Percentiles rank a stretch among this genome's conserved stretches.
Conservation (phyloP, 2,329 filamentous ascomycete species). For the Anthostomella pinea region DNA sequence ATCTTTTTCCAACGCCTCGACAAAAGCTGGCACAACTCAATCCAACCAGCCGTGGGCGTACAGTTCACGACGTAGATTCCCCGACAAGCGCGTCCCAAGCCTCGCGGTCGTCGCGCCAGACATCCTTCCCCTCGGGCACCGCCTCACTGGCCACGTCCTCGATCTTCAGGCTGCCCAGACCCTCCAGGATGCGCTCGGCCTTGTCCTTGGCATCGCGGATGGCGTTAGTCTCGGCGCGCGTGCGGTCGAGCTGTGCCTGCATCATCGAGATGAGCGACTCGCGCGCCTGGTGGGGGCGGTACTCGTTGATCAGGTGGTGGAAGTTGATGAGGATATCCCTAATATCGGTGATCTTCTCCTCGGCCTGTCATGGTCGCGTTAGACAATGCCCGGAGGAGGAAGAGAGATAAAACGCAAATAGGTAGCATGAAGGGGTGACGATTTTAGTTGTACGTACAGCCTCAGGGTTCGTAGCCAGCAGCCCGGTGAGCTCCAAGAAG, state of each 20-base stretch:
- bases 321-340: constrained; percentile 84
- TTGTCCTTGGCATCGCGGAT: constrained; percentile 70
- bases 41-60: too few relatives aligned
- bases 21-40: too few relatives aligned
- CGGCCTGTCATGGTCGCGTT: constrained; percentile 43
- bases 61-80: too few relatives aligned
- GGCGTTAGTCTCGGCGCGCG: constrained; percentile 67
- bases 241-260: constrained; percentile 64
- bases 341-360: constrained; percentile 73
- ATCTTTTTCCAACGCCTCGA: too few relatives aligned
- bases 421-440: neutral
- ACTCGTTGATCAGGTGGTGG: constrained; percentile 87
- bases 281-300: constrained; percentile 71
- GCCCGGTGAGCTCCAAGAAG: constrained; percentile 79
- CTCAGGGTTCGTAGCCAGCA: constrained; percentile 64
- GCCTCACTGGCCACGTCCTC: constrained; percentile 18
- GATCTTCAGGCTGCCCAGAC: constrained; percentile 55
- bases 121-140: constrained; percentile 7
- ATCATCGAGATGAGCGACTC: constrained; percentile 63
- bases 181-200: constrained; percentile 70
- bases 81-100: constrained; percentile 18
- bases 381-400: constrained; percentile 1
- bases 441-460: constrained; percentile 35
- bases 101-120: constrained; percentile 12
- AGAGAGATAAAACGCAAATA: neutral